A percentile compares a stretch with the other conserved stretches of the same genome.
phyloP scores from a whole-genome alignment of 148 eudicot species.

The Drosera capensis region DNA sequence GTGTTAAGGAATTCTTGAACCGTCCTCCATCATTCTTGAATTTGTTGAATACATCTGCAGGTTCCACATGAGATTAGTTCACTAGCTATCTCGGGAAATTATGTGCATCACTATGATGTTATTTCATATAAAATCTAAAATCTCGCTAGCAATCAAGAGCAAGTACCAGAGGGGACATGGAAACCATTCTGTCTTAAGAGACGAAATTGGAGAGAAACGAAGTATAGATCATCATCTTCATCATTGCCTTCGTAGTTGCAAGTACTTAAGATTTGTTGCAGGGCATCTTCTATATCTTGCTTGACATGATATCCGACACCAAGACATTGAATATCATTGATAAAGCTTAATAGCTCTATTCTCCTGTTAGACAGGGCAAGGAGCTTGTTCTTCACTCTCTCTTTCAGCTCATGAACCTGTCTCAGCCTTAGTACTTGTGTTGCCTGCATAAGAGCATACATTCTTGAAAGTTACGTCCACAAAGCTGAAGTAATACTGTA shows the following conservation, averaged over 20 bases:
- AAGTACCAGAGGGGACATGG: conserved; percentile 7
- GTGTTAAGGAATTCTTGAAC: conserved; percentile 7
- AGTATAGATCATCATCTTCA: conserved; percentile 11
- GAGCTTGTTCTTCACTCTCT: conserved; percentile 17
- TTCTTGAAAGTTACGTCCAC: no score
- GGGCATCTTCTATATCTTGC: conserved; percentile 17
- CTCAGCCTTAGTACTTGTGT: conserved; percentile 4
- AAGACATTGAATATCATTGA: conserved; percentile 32
- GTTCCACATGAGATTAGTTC: background rate
- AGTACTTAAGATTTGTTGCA: conserved; percentile 6
- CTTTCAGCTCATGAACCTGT: conserved; percentile 11
- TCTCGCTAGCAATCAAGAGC: background rate
- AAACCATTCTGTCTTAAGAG: conserved; percentile 18
- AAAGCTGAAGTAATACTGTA: no score
- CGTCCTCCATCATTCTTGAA: conserved; percentile 7
- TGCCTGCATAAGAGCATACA: conserved; percentile 5
- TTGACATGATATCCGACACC: conserved; percentile 42
- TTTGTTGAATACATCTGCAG: conserved; percentile 15
- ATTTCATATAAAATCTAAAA: background rate
- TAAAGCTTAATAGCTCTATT: conserved; percentile 10
- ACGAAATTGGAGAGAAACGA: conserved; percentile 24
- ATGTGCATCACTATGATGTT: background rate
- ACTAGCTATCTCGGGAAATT: background rate
- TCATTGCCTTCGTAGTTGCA: conserved; percentile 1
- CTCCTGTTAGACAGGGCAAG: conserved; percentile 2